Base-by-base conservation (phyloP, 2,329 filamentous ascomycete species). In the Fusarium abutilonis region DNA sequence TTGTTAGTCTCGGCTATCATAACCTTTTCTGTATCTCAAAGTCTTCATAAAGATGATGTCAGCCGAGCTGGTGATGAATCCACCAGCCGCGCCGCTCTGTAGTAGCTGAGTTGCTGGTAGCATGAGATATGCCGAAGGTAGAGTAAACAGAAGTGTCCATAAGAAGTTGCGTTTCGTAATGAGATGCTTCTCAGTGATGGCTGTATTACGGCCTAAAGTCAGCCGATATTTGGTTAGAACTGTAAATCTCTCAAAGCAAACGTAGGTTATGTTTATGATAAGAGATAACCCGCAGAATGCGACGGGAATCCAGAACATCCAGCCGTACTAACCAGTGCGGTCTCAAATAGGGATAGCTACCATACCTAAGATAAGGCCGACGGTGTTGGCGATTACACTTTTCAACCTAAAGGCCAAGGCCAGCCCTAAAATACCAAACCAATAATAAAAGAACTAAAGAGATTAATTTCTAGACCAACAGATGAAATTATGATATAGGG, bases 391-490 rank as follows among this genome's bases (percentile, higher is more conserved):
- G 14, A 70, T 52, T 23, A 64, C 68, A 14, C 50, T 69, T 42
- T 68, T 66, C 15, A 70, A 64, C 1, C 66, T 64, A 13, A 69
- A 68, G 29, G 63, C 65, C 11, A 70, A 65, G 19, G 66, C 66
- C 3, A 69, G 56, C 1, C 63, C 68, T 9, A 43, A 52, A 2
- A 64, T 62, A 9, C 67, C 67, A 11, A 70, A 70, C 67, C 67
- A 70, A 44, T 70, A 60, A 28, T 70, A 70, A 34, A 70, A 60
- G 50, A 70, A 69, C 66, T 69, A 13, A 8, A 11, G 2, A 11
- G 3, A 6, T 26, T 1, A 13, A 4, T 9, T 7, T 10, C 36
- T 4, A 47, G 21, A 4, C 3, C 26, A 28, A 28, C 26, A 8
- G 28, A 29, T 29, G 7, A 9, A 10, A 13, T 2, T 29, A 3